Percentiles rank a stretch among this genome's conserved stretches.
Evolutionary conservation across 2,329 filamentous ascomycete genomes (phyloP).

Genomic region (Penicillium sp.): DNA sequence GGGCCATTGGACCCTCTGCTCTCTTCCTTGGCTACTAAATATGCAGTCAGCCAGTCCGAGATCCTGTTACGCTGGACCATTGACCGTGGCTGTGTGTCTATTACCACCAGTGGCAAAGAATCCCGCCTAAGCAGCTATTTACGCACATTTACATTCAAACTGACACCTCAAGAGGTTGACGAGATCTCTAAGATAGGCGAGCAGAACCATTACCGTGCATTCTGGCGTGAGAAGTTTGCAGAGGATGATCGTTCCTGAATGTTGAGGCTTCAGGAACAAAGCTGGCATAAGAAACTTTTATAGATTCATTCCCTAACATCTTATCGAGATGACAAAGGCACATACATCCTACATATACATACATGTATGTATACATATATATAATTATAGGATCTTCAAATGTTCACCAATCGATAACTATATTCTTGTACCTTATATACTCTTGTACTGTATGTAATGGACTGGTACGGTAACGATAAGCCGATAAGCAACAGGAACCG

Average conservation of each 20-base stretch:
- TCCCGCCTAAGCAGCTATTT: conserved; percentile 59
- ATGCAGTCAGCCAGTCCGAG: conserved; percentile 57
- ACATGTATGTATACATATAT: neutral
- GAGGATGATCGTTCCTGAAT: conserved; percentile 41
- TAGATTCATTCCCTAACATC: neutral
- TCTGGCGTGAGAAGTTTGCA: conserved; percentile 52
- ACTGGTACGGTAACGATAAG: conserved; percentile 8
- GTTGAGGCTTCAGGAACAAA: neutral
- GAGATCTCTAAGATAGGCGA: conserved; percentile 50
- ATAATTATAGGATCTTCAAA: neutral
- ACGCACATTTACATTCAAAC: conserved; percentile 54
- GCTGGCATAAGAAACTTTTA: neutral
- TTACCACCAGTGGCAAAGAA: conserved; percentile 62
- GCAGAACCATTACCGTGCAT: conserved; percentile 52
- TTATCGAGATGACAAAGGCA: neutral
- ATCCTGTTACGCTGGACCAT: conserved; percentile 60
- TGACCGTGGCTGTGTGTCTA: conserved; percentile 57
- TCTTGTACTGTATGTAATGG: neutral
- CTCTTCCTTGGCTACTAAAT: conserved; percentile 56
- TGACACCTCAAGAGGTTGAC: conserved; percentile 58
- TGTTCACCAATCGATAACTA: neutral
- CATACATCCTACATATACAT: neutral
- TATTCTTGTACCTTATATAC: too few species aligned
- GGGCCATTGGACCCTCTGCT: conserved; percentile 57
- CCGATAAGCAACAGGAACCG: conserved; percentile 8